Evolutionary conservation across 164 flowering plant species (phyloP).

Genomic region (Tetracentron sinense): DNA sequence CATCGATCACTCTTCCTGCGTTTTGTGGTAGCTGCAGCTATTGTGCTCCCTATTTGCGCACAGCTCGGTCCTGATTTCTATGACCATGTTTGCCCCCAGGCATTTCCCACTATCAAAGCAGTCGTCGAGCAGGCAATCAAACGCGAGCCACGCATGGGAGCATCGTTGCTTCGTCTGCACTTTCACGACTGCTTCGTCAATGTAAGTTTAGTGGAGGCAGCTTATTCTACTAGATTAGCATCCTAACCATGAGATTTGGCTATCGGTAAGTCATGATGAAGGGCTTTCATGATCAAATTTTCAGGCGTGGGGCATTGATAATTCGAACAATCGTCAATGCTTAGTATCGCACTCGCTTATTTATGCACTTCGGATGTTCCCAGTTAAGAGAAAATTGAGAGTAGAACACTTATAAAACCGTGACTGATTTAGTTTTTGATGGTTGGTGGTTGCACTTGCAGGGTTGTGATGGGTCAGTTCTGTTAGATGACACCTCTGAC

Average conservation of each 20-base stretch:
- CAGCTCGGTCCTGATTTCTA: constrained; percentile 22
- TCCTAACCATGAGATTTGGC: too few relatives aligned
- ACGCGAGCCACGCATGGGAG: constrained; percentile 29
- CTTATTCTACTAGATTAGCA: neutral
- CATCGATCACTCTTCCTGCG: neutral
- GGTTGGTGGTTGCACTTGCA: neutral
- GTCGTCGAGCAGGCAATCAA: constrained; percentile 17
- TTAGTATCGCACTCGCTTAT: too few relatives aligned
- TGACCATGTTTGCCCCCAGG: constrained; percentile 19
- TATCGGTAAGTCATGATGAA: too few relatives aligned
- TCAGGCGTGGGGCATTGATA: too few relatives aligned
- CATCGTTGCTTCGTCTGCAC: too few relatives aligned
- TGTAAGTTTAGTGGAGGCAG: constrained; percentile 12
- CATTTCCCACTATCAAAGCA: constrained; percentile 18
- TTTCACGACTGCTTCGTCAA: too few relatives aligned
- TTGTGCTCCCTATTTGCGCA: neutral
- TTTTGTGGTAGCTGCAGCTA: neutral
- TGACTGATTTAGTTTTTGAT: neutral
- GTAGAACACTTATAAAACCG: too few relatives aligned
- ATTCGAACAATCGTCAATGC: too few relatives aligned
- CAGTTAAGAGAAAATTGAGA: too few relatives aligned
- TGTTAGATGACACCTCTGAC: constrained; percentile 20
- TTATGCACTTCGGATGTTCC: too few relatives aligned
- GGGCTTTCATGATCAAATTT: too few relatives aligned
- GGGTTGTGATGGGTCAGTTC: constrained; percentile 31